Evolutionary conservation across 2,329 filamentous ascomycete genomes (phyloP).

Genomic region (Penicillium aurantiogriseum): DNA sequence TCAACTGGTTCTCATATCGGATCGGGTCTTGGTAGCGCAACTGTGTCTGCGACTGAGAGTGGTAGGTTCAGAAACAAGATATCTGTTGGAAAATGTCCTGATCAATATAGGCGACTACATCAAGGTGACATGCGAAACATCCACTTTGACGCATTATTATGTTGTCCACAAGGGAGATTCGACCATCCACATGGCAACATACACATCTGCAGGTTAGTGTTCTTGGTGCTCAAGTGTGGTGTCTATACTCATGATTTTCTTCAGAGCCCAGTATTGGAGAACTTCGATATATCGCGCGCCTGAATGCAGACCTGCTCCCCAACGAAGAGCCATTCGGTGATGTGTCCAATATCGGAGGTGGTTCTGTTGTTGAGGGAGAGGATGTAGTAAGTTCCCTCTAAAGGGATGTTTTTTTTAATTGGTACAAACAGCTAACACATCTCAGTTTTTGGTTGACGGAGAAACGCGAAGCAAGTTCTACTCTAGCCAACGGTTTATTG

Average conservation of each 20-base stretch:
- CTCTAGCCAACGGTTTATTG: slow-evolving; percentile 67
- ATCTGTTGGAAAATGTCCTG: not conserved
- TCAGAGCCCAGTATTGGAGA: slow-evolving; percentile 57
- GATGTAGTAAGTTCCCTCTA: slow-evolving; percentile 43
- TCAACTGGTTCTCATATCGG: slow-evolving; percentile 56
- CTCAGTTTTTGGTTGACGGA: slow-evolving; percentile 56
- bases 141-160: slow-evolving; percentile 64
- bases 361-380: slow-evolving; percentile 57
- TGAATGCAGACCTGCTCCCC: slow-evolving; percentile 53
- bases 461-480: slow-evolving; percentile 70
- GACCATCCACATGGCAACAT: slow-evolving; percentile 61
- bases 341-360: slow-evolving; percentile 56
- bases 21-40: slow-evolving; percentile 59
- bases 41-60: slow-evolving; percentile 50
- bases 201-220: slow-evolving; percentile 51
- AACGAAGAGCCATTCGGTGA: slow-evolving; percentile 55
- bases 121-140: slow-evolving; percentile 61
- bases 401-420: not conserved
- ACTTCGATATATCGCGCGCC: slow-evolving; percentile 63
- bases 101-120: slow-evolving; percentile 46
- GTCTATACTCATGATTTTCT: not conserved
- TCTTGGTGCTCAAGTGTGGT: slow-evolving; percentile 2
- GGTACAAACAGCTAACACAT: not conserved
- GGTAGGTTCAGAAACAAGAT: slow-evolving; percentile 16
- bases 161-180: slow-evolving; percentile 61